Evolutionary conservation across 768 basidiomycete species (phyloP), one percentile per base, ranked within the genome.

Genomic region (Podaxis pistillaris): DNA sequence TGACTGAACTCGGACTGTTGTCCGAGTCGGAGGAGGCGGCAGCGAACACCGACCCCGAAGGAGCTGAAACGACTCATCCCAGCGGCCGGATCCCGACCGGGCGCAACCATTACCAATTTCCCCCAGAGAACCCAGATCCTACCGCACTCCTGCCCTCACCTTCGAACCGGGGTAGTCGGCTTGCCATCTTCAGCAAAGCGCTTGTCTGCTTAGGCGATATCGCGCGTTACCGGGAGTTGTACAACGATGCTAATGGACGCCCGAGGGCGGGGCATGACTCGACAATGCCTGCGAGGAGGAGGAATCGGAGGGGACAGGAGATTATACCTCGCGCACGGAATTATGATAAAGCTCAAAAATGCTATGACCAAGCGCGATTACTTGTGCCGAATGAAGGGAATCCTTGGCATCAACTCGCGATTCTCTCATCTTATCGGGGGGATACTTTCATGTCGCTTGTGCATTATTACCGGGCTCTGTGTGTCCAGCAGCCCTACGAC

Each of bases 371-470:
- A 65, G 96, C 97, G 1, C 82, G 90, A 44, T 70, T 88, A 33
- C 81, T 99, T 8, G 78, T 91, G 5, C 96, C 97, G 0, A 81
- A 89, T 60, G 93, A 96, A 66, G 97, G 96, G 66, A 96, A 98
- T 69, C 86, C 97, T 0, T 96, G 91, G 19, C 96, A 98, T 72
- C 97, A 98, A 73, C 86, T 98, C 19, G 97, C 96, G 3, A 96
- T 98, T 63, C 83, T 98, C 36, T 85, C 94, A 2, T 87, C 89
- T 4, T 96, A 97, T 73, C 81, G 89, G 67, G 82, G 84, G 64
- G 94, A 98, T 74, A 79, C 83, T n/a, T 94, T 96, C 68, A 75
- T 79, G 36, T 88, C 92, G 33, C 77, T 93, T 8, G 83, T 91
- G 56, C 90, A 94, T 74, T 96, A 98, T 73, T 95, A 95, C 71